Evolutionary conservation across 805 yeast genomes (phyloP).

Genomic region (Wickerhamiella lipophila): DNA sequence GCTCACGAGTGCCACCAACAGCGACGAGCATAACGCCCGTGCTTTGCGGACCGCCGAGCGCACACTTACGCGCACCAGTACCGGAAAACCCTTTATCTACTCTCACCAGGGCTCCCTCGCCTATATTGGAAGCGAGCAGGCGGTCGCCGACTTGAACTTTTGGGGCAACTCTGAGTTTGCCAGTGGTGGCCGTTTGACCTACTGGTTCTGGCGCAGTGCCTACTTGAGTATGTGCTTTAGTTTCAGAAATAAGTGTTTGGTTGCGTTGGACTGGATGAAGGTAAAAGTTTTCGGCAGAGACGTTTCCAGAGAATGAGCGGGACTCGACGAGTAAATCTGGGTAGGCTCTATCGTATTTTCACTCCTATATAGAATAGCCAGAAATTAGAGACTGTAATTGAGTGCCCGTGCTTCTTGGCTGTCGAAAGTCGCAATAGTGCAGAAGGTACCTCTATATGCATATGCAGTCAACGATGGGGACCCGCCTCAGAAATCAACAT

Average conservation of each 20-base stretch:
- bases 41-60: conserved; percentile 26
- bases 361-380: too few species aligned
- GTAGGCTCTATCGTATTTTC: too few species aligned
- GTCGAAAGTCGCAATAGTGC: too few species aligned
- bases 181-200: conserved; percentile 75
- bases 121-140: conserved; percentile 80
- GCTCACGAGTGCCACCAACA: conserved; percentile 26
- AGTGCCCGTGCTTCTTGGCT: too few species aligned
- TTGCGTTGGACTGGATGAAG: conserved; percentile 80
- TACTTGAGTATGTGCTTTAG: conserved; percentile 87
- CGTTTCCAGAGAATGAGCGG: conserved; percentile 67
- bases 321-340: too few species aligned
- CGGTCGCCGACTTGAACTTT: conserved; percentile 76
- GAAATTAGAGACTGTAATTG: too few species aligned
- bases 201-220: conserved; percentile 89
- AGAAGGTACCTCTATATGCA: too few species aligned
- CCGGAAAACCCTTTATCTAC: conserved; percentile 51
- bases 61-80: conserved; percentile 22
- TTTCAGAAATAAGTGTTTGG: conserved; percentile 75
- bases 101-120: conserved; percentile 88
- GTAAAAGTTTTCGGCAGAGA: conserved; percentile 85
- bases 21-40: conserved; percentile 17
- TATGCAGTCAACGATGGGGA: too few species aligned
- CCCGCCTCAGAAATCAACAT: too few species aligned
- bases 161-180: conserved; percentile 60